These are phyloP conservation scores for Psilocybe azurescens DNA, from an alignment of 768 basidiomycete species.

Conservation along the genomic window DNA sequence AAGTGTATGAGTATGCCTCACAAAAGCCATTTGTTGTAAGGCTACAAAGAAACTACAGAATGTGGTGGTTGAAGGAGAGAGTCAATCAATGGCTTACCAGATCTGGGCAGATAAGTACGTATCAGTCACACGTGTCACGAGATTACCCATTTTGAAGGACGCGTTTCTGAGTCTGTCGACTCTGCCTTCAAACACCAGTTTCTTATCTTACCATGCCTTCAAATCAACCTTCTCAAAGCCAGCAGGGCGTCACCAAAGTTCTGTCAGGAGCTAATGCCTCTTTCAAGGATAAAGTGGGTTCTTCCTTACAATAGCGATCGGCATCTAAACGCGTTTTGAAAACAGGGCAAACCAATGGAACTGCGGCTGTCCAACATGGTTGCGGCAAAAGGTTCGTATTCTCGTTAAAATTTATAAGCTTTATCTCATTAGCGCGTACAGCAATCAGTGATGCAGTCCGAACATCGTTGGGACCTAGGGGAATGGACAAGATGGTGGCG, in stretches of 20 bases:
- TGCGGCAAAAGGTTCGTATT: slow-evolving; percentile 85
- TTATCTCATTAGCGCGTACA: slow-evolving; percentile 35
- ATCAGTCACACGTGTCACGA: slow-evolving; percentile 44
- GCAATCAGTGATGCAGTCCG: slow-evolving; percentile 98
- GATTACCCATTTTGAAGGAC: slow-evolving; percentile 31
- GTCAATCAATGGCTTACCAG: slow-evolving; percentile 23
- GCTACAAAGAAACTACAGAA: slow-evolving; percentile 14
- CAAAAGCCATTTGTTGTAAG: slow-evolving; percentile 47
- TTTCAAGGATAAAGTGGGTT: slow-evolving; percentile 83
- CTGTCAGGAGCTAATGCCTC: slow-evolving; percentile 70
- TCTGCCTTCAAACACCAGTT: slow-evolving; percentile 4
- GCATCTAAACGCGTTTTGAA: slow-evolving; percentile 29
- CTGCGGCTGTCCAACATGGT: slow-evolving; percentile 97
- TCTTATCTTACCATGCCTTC: slow-evolving; percentile 37
- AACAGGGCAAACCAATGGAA: slow-evolving; percentile 96
- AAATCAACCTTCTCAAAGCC: slow-evolving; percentile 37
- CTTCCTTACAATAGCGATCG: slow-evolving; percentile 3
- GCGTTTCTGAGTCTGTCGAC: slow-evolving; percentile 32
- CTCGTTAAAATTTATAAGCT: slow-evolving; percentile 6
- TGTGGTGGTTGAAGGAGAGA: slow-evolving; percentile 7
- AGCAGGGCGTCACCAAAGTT: slow-evolving; percentile 47
- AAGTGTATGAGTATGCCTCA: slow-evolving; percentile 17
- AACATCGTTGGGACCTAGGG: slow-evolving; percentile 94
- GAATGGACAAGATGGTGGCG: slow-evolving; percentile 99
- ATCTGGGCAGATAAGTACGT: slow-evolving; percentile 12